Evolutionary conservation across 768 basidiomycete species (phyloP), one percentile per base, ranked within the genome.

Genomic region (Exidia glandulosa): DNA sequence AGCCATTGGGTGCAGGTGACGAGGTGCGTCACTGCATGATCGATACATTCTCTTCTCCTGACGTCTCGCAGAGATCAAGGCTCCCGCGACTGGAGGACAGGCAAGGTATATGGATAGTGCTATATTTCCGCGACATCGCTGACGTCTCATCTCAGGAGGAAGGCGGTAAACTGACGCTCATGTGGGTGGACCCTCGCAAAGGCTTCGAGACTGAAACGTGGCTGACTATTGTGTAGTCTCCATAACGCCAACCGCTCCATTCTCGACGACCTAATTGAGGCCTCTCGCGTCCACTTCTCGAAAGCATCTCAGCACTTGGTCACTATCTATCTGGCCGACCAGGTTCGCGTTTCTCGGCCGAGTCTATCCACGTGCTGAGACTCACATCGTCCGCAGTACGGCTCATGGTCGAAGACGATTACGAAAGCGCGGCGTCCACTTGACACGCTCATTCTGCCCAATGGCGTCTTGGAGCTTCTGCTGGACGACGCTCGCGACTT

Each of bases 401-500:
- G 33, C 2, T 48, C 52, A 25, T 66, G 76, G 76, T 69, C 72
- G 10, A 73, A 71, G 57, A 75, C 71, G 62, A 74, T 74, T 14
- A 74, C 69, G 23, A 83, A 82, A 66, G 64, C 71, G 2, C 75
- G 80, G n/a, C 71, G 82, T 5, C 77, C 81, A 0, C 68, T 83
- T 23, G 63, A 78, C 68, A 81, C 81, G 0, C 78, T 85, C 62
- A 76, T 83, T 52, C 71, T 85, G 1, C 76, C 74, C 5, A 72
- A 74, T 25, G 78, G 80, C 2, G 70, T 79, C 7, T 69, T 80
- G 4, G 73, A 79, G 0, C 74, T 74, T 1, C 66, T 85, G 2
- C 70, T 83, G 3, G 67, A 73, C 32, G 82, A 85, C 60, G 79
- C 78, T 1, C 70, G 71, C 27, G 81, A 83, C 58, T 85, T 84